Base-by-base conservation (phyloP, 1,139 yeast genomes). In the Tardiomyces blankii region DNA sequence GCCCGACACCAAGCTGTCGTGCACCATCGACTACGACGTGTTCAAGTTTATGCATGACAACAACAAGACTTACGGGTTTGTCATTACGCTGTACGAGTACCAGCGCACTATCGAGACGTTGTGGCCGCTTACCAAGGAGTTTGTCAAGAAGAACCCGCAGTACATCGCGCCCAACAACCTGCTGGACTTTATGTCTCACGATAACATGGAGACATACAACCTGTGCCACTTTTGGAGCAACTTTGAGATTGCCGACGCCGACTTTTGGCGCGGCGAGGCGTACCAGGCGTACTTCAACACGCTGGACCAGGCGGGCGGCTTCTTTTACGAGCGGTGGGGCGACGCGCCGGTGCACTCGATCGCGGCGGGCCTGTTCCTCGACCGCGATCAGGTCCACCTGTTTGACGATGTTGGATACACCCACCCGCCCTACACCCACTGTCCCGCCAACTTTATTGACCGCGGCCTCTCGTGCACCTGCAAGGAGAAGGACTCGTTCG, bases 161-260 rank as follows among this genome's bases (percentile, higher is more conserved):
- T 76, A 73, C 56, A 57, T 86, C 40, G 75, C 80, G 49, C 67
- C 78, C 55, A 70, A 84, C 64, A 86, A 84, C 62, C 65, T 85
- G 65, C 65, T 84, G 73, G 77, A 79, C 42, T 86, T 85, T 72
- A 66, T 86, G 48, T 77, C 86, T 43, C 77, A 79, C 59, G 88
- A 84, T 62, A 69, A 73, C 5, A 65, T 64, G 21, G 51, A 50
- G 42, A 49, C 82, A 18, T 85, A 82, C 65, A 84, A 85, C 61
- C 75, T 80, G 51, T 85, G 95, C 57, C 95, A 85, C 63, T 85
- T 84, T 62, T 85, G 95, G 95, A 78, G 89, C 39, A 85, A 85
- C 62, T 85, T 85, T 57, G 95, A 85, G 58, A 51, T 85, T 50
- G 94, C 80, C 21, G 82, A 83, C 55, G 75, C 85, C 82, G 87